Base-by-base conservation (phyloP, 1,139 yeast species). In the Pneumocystis wakefieldiae region DNA sequence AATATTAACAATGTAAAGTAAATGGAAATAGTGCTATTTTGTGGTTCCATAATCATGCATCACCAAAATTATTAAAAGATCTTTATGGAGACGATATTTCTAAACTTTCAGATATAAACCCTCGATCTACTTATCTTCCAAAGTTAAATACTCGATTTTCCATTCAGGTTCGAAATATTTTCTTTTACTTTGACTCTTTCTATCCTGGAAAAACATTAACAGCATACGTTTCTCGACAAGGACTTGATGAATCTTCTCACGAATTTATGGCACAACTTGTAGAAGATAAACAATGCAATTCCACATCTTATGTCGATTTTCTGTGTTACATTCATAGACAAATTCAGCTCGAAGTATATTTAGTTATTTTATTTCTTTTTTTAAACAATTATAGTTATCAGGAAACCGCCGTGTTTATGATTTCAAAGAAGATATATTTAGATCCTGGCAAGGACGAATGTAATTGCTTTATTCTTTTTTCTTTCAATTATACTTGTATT, bases 31-130 rank as follows among this genome's bases (percentile, higher is more conserved):
- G 77, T 29, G 77, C 85, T 3, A 78, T 78, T 64, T 76, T 92
- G 48, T 87, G 89, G 85, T 76, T 92, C 53, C 89, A 88, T 71
- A 81, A 82, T 17, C 81, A 83, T 59, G 87, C 88, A 0, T 85
- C 86, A 68, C 83, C 86, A 6, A 74, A 83, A 65, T 76, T 92
- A 42, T 72, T 92, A 37, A 77, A 81, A 67, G 97, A 91, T 73
- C 75, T 92, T 65, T 85, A 91, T 71, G 96, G 95, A 0, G 78
- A 82, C 28, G 76, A 76, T 3, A 68, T 78, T 1, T 70, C 79
- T 7, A 73, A 80, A 35, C 75, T 87, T 29, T 78, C 78, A 62
- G 76, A 83, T 2, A 71, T 81, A n/a, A 70, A 76, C 37, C 75
- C 80, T 29, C 69, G 72, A n/a, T 69, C 79, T 60, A 83, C 81